Base-by-base conservation (phyloP, 352 stramenopile genomes). In the Pilasporangium apinafurcum region DNA sequence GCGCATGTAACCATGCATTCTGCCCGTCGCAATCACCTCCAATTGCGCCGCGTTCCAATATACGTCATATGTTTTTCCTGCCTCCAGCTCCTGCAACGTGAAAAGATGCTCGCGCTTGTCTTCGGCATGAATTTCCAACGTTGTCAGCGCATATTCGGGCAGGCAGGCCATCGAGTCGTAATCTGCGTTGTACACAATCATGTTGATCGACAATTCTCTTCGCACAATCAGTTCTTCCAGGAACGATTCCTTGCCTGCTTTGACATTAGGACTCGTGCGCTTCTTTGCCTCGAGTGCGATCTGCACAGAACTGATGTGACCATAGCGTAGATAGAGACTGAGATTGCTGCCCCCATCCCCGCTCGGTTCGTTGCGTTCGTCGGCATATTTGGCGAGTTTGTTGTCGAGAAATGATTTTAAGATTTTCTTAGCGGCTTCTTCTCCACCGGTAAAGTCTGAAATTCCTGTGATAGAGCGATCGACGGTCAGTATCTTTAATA, bases 41-140 rank as follows among this genome's bases (percentile, higher is more conserved):
- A 97, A 54, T 64, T 99, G 96, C 17, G 96, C 95, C 3, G 96
- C 96, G 63, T 99, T 99, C 97, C 97, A 99, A 45, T 98, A 88
- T 44, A 94, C 86, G 62, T 99, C 97, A 44, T 95, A 91, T 0
- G 96, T 98, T 51, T 82, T 60, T n/a, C 57, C 95, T 5, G 56
- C 44, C 51, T 99, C 96, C 2, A 99, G 66, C 44, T 98, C 52
- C 48, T 91, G 57, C 36, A 85, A 68, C 1, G 74, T 87, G 58
- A 99, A 99, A 14, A 98, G 30, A 30, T 86, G 71, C 31, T 97
- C 79, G 4, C 96, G 80, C 44, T 65, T 63, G 62, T 97, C 91
- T 6, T 45, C 41, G 2, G 64, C 65, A 68, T 99, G 97, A 3
- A 89, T 43, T 48, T 90, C 52, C 12, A 99, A 68, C 22, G 86